phyloP scores from a whole-genome alignment of 2,329 filamentous ascomycete species.

The Sarocladium oryzae region DNA sequence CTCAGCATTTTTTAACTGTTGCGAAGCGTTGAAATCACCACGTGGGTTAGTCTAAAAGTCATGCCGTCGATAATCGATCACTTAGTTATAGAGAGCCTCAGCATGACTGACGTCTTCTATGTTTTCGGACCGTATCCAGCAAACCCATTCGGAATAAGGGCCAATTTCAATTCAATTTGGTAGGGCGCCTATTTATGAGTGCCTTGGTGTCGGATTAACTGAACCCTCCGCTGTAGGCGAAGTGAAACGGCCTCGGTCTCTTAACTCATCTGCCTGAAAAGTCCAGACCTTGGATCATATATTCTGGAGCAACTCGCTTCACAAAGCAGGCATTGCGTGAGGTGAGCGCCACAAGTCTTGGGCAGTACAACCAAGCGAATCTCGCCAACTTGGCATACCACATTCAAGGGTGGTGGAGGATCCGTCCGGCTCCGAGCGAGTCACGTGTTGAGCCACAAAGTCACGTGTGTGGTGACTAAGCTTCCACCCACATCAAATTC shows the following conservation, averaged over 20 bases:
- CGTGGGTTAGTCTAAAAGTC: too few relatives aligned
- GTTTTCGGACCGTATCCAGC: too few relatives aligned
- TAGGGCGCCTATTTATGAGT: too few relatives aligned
- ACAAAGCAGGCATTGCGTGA: too few relatives aligned
- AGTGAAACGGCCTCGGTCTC: background rate
- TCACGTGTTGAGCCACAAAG: background rate
- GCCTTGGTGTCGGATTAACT: background rate
- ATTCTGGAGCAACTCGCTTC: background rate
- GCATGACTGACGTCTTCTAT: too few relatives aligned
- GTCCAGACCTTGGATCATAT: background rate
- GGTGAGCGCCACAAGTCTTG: too few relatives aligned
- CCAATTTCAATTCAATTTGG: too few relatives aligned
- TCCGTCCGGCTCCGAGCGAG: background rate
- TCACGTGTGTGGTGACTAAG: conserved; percentile 1
- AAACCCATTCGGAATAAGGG: too few relatives aligned
- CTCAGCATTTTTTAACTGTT: too few relatives aligned
- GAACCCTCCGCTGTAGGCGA: background rate
- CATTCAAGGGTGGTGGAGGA: background rate
- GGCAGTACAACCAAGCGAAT: background rate
- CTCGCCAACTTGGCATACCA: background rate
- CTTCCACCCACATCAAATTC: background rate
- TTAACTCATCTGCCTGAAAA: background rate
- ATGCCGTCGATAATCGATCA: background rate
- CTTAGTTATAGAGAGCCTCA: too few relatives aligned
- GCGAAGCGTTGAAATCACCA: too few relatives aligned